A percentile compares a stretch with the other conserved stretches of the same genome.
Evolutionary conservation across 1,284 basidiomycete genomes (phyloP).

Genomic region (Malassezia slooffiae): DNA sequence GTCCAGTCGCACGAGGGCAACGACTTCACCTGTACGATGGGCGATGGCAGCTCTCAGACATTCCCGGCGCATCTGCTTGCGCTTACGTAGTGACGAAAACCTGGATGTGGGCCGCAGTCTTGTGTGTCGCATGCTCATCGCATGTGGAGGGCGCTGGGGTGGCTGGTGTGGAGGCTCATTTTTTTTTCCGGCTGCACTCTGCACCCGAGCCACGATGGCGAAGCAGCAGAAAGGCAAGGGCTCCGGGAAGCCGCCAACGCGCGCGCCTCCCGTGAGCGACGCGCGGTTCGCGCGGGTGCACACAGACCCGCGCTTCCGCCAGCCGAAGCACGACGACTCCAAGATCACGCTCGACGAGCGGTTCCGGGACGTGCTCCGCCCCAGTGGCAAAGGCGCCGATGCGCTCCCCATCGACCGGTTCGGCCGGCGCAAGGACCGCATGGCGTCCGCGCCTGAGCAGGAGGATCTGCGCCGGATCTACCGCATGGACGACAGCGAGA

Average conservation of each 20-base stretch:
- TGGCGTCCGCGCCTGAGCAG: slow-evolving; percentile 48
- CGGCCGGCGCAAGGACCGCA: slow-evolving; percentile 35
- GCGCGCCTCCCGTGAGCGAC: slow-evolving; percentile 24
- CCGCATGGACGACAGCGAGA: slow-evolving; percentile 19
- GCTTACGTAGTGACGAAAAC: slow-evolving; percentile 1
- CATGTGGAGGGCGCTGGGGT: not conserved
- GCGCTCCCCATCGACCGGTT: slow-evolving; percentile 30
- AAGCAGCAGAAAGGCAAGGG: not conserved
- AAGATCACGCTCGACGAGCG: slow-evolving; percentile 86
- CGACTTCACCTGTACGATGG: not conserved
- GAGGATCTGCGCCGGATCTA: slow-evolving; percentile 11
- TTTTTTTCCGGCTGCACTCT: not conserved
- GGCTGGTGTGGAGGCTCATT: not conserved
- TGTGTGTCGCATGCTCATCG: too few relatives aligned
- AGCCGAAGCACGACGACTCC: slow-evolving; percentile 63
- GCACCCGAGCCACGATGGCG: not conserved
- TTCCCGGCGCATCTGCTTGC: slow-evolving; percentile 5
- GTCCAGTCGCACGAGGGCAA: not conserved
- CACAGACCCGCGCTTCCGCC: slow-evolving; percentile 84
- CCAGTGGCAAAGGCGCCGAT: slow-evolving; percentile 19
- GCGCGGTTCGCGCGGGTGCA: slow-evolving; percentile 68
- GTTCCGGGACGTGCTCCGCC: slow-evolving; percentile 71
- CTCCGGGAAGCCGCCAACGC: slow-evolving; percentile 4
- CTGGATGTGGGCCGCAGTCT: too few relatives aligned
- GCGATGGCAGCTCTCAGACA: slow-evolving; percentile 4